These are phyloP conservation scores for Phytopythium boreale DNA, from an alignment of 352 stramenopile genomes.

Conservation along the genomic window DNA sequence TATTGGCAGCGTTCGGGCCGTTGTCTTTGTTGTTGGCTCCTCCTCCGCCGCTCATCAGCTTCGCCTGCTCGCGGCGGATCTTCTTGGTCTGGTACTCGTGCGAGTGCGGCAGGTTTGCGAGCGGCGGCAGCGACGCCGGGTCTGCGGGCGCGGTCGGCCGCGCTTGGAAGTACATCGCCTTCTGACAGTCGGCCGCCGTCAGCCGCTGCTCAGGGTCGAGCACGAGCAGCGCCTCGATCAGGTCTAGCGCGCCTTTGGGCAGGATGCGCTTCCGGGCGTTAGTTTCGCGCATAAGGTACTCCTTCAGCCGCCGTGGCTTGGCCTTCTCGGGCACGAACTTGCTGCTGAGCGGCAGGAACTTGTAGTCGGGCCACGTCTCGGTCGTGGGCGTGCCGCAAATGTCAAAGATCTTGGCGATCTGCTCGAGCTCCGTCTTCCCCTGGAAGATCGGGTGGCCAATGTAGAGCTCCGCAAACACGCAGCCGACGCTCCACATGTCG, in stretches of 20 bases:
- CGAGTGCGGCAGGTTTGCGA: constrained; percentile 72
- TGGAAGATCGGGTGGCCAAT: constrained; percentile 85
- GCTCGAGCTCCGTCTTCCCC: constrained; percentile 85
- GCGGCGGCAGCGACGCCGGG: constrained; percentile 58
- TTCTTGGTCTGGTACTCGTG: constrained; percentile 91
- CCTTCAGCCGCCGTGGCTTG: constrained; percentile 57
- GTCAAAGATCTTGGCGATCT: constrained; percentile 89
- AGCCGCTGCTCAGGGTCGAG: constrained; percentile 94
- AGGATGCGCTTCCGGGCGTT: constrained; percentile 73
- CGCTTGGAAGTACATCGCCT: constrained; percentile 93
- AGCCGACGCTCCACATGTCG: constrained; percentile 95
- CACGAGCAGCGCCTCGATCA: constrained; percentile 93
- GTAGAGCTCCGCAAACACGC: constrained; percentile 85
- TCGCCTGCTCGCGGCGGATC: constrained; percentile 81
- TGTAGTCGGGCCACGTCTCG: constrained; percentile 84
- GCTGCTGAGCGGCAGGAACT: constrained; percentile 75
- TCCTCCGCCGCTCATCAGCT: constrained; percentile 50
- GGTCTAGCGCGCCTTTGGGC: constrained; percentile 84
- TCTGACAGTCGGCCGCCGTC: constrained; percentile 90
- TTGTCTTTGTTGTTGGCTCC: constrained; percentile 42
- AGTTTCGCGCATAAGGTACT: constrained; percentile 77
- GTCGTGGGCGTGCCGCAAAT: constrained; percentile 82
- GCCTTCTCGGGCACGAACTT: constrained; percentile 83
- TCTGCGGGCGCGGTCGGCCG: constrained; percentile 63
- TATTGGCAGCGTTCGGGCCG: constrained; percentile 16